Conservation (phyloP, 2,329 filamentous ascomycete species). For the Xylaria digitata region DNA sequence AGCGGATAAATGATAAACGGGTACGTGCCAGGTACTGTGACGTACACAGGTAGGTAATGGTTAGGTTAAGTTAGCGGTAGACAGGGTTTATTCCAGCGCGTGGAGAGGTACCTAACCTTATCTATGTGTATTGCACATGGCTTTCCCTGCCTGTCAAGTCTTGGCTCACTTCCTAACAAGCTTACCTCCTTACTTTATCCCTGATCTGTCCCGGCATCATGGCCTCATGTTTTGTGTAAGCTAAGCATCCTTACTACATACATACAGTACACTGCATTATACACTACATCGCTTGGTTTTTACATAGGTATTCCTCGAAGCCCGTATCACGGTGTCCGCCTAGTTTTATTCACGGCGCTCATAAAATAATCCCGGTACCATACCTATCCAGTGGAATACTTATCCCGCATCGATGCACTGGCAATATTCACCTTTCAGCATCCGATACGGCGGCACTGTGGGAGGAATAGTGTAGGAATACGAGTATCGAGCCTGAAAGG, state of each 20-base stretch:
- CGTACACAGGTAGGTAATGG: too few species aligned
- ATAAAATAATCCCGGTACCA: neutral
- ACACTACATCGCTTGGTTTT: constrained; percentile 3
- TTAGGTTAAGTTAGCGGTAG: too few species aligned
- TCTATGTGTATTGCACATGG: neutral
- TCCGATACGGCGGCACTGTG: constrained; percentile 16
- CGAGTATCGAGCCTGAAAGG: neutral
- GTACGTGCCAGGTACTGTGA: too few species aligned
- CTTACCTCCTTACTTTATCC: constrained; percentile 12
- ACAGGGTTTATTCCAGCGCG: neutral
- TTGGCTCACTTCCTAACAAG: constrained; percentile 17
- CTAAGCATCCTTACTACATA: neutral
- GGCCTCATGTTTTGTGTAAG: constrained; percentile 9
- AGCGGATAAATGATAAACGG: too few species aligned
- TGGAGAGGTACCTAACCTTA: too few species aligned
- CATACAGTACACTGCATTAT: neutral
- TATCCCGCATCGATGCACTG: constrained; percentile 30
- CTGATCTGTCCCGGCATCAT: constrained; percentile 1
- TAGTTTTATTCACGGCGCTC: constrained; percentile 14
- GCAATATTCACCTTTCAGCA: constrained; percentile 19
- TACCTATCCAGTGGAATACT: neutral
- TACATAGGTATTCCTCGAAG: neutral
- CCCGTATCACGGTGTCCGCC: neutral
- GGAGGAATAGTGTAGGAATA: neutral
- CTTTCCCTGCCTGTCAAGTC: constrained; percentile 12